Base-by-base conservation (phyloP, 2,329 filamentous ascomycete genomes). In the Drechslerella stenobrocha region DNA sequence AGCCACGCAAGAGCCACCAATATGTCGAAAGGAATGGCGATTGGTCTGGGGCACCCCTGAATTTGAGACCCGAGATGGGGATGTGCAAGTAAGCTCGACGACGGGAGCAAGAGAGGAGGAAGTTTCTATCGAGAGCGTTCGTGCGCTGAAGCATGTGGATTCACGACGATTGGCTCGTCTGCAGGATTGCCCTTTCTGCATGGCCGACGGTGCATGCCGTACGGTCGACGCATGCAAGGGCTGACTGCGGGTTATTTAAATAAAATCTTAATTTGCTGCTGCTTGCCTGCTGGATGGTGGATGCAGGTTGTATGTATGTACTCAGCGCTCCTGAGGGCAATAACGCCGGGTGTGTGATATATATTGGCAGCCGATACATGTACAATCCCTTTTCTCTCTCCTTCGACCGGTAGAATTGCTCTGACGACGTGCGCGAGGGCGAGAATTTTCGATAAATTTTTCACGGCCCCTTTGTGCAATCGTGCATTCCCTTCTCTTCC, bases 401-500 rank as follows among this genome's bases (percentile, higher is more conserved):
- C 15, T 28, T 20, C 40, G 8, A 20, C 9, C 40, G 15, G n/a
- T 45, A 13, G 15, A 45, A 3, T 9, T 45, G 3, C 28, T 30
- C 28, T 30, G 30, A 51, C 34, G 47, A 32, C 34, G 28, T n/a
- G n/a, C n/a, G 11, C 28, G 28, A 35, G 15, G 47, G 37, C 15
- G 47, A 51, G 47, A 51, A 51, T 51, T 51, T 37, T 51, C 47
- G 28, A 51, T 22, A 35, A 51, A 22, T 35, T 35, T 51, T 18
- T 9, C n/a, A n/a, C 22, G 20, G 34, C 28, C 20, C 15, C 30
- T 51, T 37, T 30, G 13, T 51, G 20, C 30, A 35, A n/a, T 30
- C 26, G 18, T 13, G 9, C 28, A 35, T 15, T 20, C 7, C 5
- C 7, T 9, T 34, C n/a, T 15, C 15, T 50, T 23, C 15, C 23